A percentile compares a stretch with the other conserved stretches of the same genome.
These are phyloP conservation scores for Rhizomucor pusillus DNA, from an alignment of 371 early-diverging fungal species.

Conservation along the genomic window DNA sequence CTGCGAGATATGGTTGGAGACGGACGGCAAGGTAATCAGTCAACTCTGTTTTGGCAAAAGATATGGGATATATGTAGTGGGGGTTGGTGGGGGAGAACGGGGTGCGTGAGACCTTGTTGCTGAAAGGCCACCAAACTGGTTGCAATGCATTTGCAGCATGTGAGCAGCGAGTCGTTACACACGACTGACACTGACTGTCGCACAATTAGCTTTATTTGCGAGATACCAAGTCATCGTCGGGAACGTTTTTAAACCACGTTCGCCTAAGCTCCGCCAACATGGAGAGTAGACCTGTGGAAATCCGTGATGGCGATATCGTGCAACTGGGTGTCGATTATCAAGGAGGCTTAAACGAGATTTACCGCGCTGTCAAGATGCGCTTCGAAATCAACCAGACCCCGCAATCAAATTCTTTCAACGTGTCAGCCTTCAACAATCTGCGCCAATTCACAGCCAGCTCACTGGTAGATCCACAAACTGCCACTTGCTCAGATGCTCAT, in stretches of 20 bases:
- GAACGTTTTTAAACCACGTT: constrained; percentile 95
- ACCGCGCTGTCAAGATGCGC: constrained; percentile 75
- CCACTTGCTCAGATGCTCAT: too few relatives aligned
- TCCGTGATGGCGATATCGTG: constrained; percentile 92
- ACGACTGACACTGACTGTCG: too few relatives aligned
- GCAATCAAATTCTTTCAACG: constrained; percentile 22
- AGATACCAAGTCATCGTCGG: constrained; percentile 94
- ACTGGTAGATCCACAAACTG: too few relatives aligned
- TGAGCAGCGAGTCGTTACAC: too few relatives aligned
- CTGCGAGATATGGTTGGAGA: constrained; percentile 87
- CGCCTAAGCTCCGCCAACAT: constrained; percentile 84
- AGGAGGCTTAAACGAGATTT: constrained; percentile 75
- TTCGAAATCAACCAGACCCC: constrained; percentile 48
- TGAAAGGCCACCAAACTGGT: neutral
- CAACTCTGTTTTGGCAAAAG: too few relatives aligned
- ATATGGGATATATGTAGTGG: too few relatives aligned
- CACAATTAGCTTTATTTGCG: constrained; percentile 82
- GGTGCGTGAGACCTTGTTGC: too few relatives aligned
- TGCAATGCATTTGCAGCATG: too few relatives aligned
- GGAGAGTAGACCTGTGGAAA: constrained; percentile 78
- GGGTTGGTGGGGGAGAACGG: too few relatives aligned
- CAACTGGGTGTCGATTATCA: constrained; percentile 97
- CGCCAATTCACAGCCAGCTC: too few relatives aligned
- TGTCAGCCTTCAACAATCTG: constrained; percentile 28
- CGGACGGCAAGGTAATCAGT: constrained; percentile 43